These are phyloP conservation scores for Paspalum vaginatum DNA, from an alignment of 176 grass and related monocot genomes.

Conservation along the genomic window DNA sequence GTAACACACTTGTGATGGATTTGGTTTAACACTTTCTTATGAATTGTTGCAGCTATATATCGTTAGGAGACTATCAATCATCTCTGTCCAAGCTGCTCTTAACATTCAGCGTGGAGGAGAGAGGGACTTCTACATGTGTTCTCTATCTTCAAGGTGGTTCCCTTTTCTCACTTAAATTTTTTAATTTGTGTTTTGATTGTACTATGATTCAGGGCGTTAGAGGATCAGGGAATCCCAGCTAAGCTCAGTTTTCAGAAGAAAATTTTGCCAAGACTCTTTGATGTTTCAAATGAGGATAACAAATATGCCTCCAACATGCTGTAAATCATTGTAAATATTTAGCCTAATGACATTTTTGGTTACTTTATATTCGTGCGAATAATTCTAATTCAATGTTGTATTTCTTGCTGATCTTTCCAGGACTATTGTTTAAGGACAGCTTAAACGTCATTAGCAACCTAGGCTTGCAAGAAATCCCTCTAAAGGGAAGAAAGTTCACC, in stretches of 20 bases:
- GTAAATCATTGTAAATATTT: background rate
- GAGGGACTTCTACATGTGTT: conserved; percentile 97
- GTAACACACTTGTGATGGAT: background rate
- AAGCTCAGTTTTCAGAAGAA: background rate
- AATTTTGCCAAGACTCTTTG: background rate
- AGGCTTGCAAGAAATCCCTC: no score
- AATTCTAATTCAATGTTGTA: conserved; percentile 37
- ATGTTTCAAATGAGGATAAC: background rate
- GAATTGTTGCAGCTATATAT: conserved; percentile 68
- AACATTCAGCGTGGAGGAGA: conserved; percentile 61
- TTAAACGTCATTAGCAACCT: no score
- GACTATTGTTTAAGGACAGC: conserved; percentile 96
- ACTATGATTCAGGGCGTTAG: conserved; percentile 26
- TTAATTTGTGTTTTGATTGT: background rate
- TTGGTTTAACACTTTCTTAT: conserved; percentile 22
- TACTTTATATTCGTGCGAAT: conserved; percentile 2
- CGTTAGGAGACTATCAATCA: conserved; percentile 79
- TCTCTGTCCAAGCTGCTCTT: conserved; percentile 63
- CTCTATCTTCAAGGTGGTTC: conserved; percentile 90
- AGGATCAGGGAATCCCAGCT: background rate
- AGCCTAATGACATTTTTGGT: conserved; percentile 9
- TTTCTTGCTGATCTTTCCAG: conserved; percentile 51
- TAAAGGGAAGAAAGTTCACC: no score
- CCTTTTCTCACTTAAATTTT: conserved; percentile 32
- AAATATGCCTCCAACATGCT: background rate